Conservation (phyloP, 2,329 filamentous ascomycete species). For the Aspergillus novoparasiticus region DNA sequence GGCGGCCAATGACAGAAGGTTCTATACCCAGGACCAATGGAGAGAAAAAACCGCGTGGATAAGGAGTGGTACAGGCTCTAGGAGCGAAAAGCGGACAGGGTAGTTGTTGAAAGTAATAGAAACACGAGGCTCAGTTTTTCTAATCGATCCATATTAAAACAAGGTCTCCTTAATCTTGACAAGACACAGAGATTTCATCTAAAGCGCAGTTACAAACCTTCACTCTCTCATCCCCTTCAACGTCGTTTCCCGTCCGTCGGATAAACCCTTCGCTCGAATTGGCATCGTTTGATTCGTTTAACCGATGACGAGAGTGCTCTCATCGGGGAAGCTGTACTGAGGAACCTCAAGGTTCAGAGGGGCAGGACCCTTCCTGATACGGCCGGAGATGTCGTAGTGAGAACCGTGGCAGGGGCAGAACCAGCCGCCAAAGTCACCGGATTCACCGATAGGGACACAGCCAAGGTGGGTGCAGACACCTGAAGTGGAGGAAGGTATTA, state of each 20-base stretch:
- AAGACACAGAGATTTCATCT: slow-evolving; percentile 38
- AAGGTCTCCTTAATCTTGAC: slow-evolving; percentile 41
- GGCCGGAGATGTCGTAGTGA: slow-evolving; percentile 99
- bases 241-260: slow-evolving; percentile 7
- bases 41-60: slow-evolving; percentile 1
- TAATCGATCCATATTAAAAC: slow-evolving; percentile 42
- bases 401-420: slow-evolving; percentile 99
- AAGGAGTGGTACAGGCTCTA: slow-evolving; percentile 22
- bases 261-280: background rate
- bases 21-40: slow-evolving; percentile 22
- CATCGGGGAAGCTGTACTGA: slow-evolving; percentile 87
- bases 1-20: slow-evolving; percentile 20
- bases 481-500: slow-evolving; percentile 36
- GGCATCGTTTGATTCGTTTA: slow-evolving; percentile 53
- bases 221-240: slow-evolving; percentile 16
- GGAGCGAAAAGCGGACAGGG: slow-evolving; percentile 13
- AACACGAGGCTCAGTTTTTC: slow-evolving; percentile 35
- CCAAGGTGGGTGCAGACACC: slow-evolving; percentile 99
- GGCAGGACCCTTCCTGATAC: slow-evolving; percentile 95
- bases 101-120: slow-evolving; percentile 16
- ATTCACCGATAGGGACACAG: slow-evolving; percentile 98
- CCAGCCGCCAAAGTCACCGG: slow-evolving; percentile 97
- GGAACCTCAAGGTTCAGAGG: slow-evolving; percentile 97
- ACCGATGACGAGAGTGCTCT: slow-evolving; percentile 88
- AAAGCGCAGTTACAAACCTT: slow-evolving; percentile 28